These are phyloP conservation scores for Cudoniella acicularis DNA, from an alignment of 495 filamentous ascomycete species.

Conservation along the genomic window DNA sequence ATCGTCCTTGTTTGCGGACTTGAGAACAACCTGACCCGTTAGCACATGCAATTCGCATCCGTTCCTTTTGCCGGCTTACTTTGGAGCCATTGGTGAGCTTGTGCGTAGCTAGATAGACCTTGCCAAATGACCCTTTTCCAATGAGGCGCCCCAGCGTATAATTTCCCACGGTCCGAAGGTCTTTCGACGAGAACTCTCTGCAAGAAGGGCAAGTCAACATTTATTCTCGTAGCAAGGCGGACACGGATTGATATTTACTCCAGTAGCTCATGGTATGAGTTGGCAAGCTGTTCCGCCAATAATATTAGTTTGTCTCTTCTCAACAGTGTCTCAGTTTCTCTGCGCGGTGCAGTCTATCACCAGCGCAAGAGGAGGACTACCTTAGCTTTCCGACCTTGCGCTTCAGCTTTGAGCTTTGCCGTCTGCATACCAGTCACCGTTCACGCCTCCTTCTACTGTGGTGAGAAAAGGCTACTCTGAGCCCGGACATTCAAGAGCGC, in stretches of 20 bases:
- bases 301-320: slow-evolving; percentile 11
- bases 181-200: slow-evolving; percentile 92
- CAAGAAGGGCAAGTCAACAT: slow-evolving; percentile 16
- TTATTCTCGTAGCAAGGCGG: slow-evolving; percentile 18
- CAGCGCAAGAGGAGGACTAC: slow-evolving; percentile 37
- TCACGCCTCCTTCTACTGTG: slow-evolving; percentile 22
- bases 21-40: slow-evolving; percentile 80
- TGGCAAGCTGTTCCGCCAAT: slow-evolving; percentile 66
- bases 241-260: slow-evolving; percentile 57
- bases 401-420: slow-evolving; percentile 76
- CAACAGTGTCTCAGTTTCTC: slow-evolving; percentile 11
- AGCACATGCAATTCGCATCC: not conserved
- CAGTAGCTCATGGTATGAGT: slow-evolving; percentile 92
- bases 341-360: not conserved
- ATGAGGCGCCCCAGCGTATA: slow-evolving; percentile 89
- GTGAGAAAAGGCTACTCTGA: slow-evolving; percentile 12
- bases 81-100: slow-evolving; percentile 99
- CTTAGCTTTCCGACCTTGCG: slow-evolving; percentile 91
- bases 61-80: slow-evolving; percentile 51
- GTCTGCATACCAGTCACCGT: slow-evolving; percentile 47
- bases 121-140: slow-evolving; percentile 96
- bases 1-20: slow-evolving; percentile 94
- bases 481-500: slow-evolving; percentile 27
- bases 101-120: slow-evolving; percentile 94
- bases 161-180: slow-evolving; percentile 88